Conservation (phyloP, 2,329 filamentous ascomycete genomes). For the Verticillium nubilum region DNA sequence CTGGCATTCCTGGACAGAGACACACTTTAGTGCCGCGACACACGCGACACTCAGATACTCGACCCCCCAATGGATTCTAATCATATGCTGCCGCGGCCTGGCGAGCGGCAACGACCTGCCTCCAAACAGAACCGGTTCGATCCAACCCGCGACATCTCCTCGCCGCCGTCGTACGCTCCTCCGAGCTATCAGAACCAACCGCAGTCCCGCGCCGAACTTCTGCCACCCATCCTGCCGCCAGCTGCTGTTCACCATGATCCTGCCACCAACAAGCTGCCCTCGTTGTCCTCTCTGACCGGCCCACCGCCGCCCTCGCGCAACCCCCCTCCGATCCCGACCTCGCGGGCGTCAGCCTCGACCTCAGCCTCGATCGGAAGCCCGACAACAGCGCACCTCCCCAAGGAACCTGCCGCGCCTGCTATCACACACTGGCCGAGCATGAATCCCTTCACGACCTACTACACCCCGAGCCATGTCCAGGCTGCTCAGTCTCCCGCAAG, state of each 20-base stretch:
- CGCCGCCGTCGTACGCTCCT: constrained; percentile 27
- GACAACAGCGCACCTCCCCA: constrained; percentile 11
- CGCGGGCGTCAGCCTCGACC: constrained; percentile 10
- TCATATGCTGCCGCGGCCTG: constrained; percentile 38
- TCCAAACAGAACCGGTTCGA: constrained; percentile 2
- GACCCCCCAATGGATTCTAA: constrained; percentile 32
- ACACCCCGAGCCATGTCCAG: constrained; percentile 35
- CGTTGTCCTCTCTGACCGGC: constrained; percentile 34
- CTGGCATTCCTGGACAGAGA: constrained; percentile 2
- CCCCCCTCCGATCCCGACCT: constrained; percentile 7
- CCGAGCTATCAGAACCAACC: constrained; percentile 22
- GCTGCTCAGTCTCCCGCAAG: constrained; percentile 36
- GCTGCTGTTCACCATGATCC: constrained; percentile 17
- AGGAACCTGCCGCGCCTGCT: constrained; percentile 17
- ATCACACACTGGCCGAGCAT: constrained; percentile 40
- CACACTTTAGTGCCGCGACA: not conserved
- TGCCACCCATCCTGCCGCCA: constrained; percentile 34
- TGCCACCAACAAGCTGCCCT: constrained; percentile 29
- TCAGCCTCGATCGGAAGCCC: not conserved
- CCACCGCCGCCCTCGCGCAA: constrained; percentile 14
- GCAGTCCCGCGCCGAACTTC: constrained; percentile 5
- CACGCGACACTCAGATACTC: not conserved
- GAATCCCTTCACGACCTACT: constrained; percentile 44
- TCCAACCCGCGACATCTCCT: constrained; percentile 14
- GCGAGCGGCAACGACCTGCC: constrained; percentile 13